Evolutionary conservation across 495 filamentous ascomycete species (phyloP).

Genomic region (Penicillium dipodomyicola): DNA sequence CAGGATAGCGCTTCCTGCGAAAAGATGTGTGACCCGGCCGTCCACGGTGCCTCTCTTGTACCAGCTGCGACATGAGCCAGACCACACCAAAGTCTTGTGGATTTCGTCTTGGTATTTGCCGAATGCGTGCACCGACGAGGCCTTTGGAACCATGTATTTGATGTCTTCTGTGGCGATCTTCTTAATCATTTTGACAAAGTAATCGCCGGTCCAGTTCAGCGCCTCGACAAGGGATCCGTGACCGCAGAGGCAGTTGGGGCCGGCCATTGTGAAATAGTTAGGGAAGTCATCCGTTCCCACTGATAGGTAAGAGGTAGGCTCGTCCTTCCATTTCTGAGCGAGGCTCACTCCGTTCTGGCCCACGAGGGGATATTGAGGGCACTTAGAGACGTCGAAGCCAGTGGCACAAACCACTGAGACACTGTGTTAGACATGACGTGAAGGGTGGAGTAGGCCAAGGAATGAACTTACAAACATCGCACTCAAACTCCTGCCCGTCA

Average conservation of each 20-base stretch:
- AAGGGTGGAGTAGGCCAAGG: background rate
- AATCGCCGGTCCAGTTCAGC: slow-evolving; percentile 50
- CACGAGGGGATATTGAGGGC: slow-evolving; percentile 37
- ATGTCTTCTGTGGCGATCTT: slow-evolving; percentile 49
- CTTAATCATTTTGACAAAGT: slow-evolving; percentile 51
- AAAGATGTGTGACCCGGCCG: slow-evolving; percentile 44
- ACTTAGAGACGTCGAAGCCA: slow-evolving; percentile 28
- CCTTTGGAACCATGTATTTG: slow-evolving; percentile 39
- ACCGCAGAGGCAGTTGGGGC: slow-evolving; percentile 37
- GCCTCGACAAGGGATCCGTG: slow-evolving; percentile 45
- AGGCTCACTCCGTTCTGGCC: slow-evolving; percentile 38
- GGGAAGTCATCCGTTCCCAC: slow-evolving; percentile 28
- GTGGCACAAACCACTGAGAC: background rate
- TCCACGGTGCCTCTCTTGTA: slow-evolving; percentile 43
- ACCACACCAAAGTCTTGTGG: slow-evolving; percentile 48
- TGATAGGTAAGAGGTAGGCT: slow-evolving; percentile 31
- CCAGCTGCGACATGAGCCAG: slow-evolving; percentile 46
- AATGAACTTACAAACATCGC: slow-evolving; percentile 36
- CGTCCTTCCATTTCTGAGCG: slow-evolving; percentile 31
- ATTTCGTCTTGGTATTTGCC: slow-evolving; percentile 41
- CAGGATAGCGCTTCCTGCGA: slow-evolving; percentile 45
- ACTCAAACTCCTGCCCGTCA: slow-evolving; percentile 43
- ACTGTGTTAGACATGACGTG: background rate
- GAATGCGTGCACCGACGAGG: slow-evolving; percentile 41
- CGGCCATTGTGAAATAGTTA: slow-evolving; percentile 39